Conservation (phyloP, 2,329 filamentous ascomycete species). For the Colletotrichum agaves region DNA sequence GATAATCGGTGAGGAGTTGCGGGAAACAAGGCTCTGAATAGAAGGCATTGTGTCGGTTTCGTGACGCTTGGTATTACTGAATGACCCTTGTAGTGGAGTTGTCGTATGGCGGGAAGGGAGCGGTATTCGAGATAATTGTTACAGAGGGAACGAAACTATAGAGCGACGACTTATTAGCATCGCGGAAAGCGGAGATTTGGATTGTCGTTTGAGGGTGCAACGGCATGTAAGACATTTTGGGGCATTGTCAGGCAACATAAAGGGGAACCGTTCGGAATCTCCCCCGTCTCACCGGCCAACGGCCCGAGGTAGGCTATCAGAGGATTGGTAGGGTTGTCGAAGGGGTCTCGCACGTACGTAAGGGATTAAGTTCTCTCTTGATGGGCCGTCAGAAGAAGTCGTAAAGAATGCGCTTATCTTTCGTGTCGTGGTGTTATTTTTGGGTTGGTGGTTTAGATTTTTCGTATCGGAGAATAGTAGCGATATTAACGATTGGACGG, state of each 20-base stretch:
- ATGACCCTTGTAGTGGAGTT: slow-evolving; percentile 16
- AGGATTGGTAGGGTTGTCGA: background rate
- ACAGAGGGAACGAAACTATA: slow-evolving; percentile 26
- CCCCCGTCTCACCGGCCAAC: slow-evolving; percentile 22
- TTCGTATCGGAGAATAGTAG: slow-evolving; percentile 35
- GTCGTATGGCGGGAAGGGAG: slow-evolving; percentile 8
- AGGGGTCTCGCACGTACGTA: slow-evolving; percentile 28
- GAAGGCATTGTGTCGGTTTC: slow-evolving; percentile 48
- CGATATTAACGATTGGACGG: slow-evolving; percentile 57
- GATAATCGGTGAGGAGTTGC: slow-evolving; percentile 56
- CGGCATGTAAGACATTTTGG: slow-evolving; percentile 27
- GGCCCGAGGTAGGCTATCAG: background rate
- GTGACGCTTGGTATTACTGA: slow-evolving; percentile 15
- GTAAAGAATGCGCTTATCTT: slow-evolving; percentile 36
- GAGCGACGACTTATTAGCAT: slow-evolving; percentile 19
- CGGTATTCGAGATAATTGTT: slow-evolving; percentile 31
- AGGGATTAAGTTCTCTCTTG: slow-evolving; percentile 35
- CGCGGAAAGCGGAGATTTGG: background rate
- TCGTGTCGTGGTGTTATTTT: slow-evolving; percentile 34
- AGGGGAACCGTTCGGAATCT: slow-evolving; percentile 17
- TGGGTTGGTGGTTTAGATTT: slow-evolving; percentile 12
- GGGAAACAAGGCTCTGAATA: slow-evolving; percentile 51
- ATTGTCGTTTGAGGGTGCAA: slow-evolving; percentile 13
- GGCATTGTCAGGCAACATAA: slow-evolving; percentile 24
- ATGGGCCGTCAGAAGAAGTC: slow-evolving; percentile 27